phyloP scores from a whole-genome alignment of 306 rosid genomes.

The Cucurbita maxima region DNA sequence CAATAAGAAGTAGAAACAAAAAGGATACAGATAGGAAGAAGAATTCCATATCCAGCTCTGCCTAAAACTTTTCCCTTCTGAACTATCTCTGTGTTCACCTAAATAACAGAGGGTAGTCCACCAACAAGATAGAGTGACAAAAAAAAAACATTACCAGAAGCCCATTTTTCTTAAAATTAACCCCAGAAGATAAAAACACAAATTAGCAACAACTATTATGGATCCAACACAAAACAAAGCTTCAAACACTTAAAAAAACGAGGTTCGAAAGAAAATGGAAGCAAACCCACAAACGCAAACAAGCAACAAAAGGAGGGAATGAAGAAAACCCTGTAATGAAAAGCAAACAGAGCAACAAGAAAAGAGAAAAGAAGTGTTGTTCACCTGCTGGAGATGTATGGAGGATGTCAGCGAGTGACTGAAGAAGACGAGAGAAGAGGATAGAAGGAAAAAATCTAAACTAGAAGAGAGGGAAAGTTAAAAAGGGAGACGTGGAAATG shows the following conservation, averaged over 20 bases:
- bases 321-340: not conserved
- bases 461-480: conserved; percentile 41
- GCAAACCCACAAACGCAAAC: not conserved
- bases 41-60: not conserved
- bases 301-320: not conserved
- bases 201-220: not conserved
- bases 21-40: not conserved
- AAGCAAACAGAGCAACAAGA: not conserved
- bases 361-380: not conserved
- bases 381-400: not conserved
- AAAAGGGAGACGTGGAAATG: not conserved
- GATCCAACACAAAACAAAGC: not conserved
- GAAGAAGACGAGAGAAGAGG: not conserved
- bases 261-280: not conserved
- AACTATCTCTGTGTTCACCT: not conserved
- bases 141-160: not conserved
- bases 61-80: not conserved
- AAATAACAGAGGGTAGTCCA: not conserved
- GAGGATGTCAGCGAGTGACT: not conserved
- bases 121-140: not conserved
- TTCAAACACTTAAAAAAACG: not conserved
- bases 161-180: not conserved
- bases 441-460: not conserved
- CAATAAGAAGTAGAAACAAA: not conserved
- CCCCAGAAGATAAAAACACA: not conserved